A percentile compares a stretch with the other conserved stretches of the same genome.
Evolutionary conservation across 495 filamentous ascomycete species (phyloP).

Genomic region (Elasticomyces elasticus): DNA sequence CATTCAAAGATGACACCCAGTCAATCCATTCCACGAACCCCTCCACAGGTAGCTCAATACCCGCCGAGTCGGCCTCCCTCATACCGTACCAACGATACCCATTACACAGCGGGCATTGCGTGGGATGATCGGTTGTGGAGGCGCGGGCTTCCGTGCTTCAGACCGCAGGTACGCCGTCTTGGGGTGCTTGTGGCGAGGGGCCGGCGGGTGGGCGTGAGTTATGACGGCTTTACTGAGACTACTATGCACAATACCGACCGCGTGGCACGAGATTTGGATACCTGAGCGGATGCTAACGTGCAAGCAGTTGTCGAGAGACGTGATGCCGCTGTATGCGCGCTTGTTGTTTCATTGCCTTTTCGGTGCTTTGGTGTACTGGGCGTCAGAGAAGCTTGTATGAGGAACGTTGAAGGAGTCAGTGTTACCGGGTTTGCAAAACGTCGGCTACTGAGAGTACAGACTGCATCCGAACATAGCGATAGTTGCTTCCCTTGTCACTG

Average conservation of each 20-base stretch:
- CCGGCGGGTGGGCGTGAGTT: slow-evolving; percentile 51
- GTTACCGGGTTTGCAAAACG: too few relatives aligned
- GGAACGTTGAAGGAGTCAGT: too few relatives aligned
- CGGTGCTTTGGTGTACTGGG: background rate
- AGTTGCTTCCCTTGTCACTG: too few relatives aligned
- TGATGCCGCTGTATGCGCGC: background rate
- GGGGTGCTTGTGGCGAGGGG: slow-evolving; percentile 37
- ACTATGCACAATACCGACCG: background rate
- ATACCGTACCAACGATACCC: slow-evolving; percentile 46
- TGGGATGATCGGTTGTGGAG: slow-evolving; percentile 89
- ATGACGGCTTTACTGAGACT: slow-evolving; percentile 54
- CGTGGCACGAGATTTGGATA: background rate
- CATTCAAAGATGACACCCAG: slow-evolving; percentile 76
- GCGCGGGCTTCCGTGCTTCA: slow-evolving; percentile 45
- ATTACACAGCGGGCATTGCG: slow-evolving; percentile 9
- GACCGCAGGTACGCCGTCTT: slow-evolving; percentile 49
- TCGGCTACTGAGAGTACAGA: too few relatives aligned
- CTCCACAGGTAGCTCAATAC: slow-evolving; percentile 36
- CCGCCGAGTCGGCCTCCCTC: slow-evolving; percentile 64
- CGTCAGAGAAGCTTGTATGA: background rate
- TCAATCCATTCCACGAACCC: slow-evolving; percentile 97
- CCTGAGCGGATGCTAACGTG: background rate
- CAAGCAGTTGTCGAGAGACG: background rate
- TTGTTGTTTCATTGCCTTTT: background rate
- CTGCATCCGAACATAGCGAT: too few relatives aligned